Evolutionary conservation across 1,284 basidiomycete genomes (phyloP).

Genomic region (Mixia osmundae): DNA sequence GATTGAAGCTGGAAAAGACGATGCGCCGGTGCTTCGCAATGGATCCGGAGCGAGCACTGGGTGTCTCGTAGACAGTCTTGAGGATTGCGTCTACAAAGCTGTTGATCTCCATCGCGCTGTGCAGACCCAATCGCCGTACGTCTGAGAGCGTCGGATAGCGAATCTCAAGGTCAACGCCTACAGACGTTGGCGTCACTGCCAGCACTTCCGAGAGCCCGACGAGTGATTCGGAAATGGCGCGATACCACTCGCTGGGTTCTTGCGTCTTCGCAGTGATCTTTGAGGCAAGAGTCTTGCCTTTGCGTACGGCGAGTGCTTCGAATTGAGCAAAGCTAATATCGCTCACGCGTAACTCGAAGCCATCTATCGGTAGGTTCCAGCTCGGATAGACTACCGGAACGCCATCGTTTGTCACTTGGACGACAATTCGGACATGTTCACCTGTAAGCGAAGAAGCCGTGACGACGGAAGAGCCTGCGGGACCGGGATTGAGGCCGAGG

Average conservation of each 20-base stretch:
- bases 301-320: slow-evolving; percentile 34
- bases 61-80: slow-evolving; percentile 44
- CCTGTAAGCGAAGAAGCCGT: slow-evolving; percentile 72
- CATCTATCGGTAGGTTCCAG: slow-evolving; percentile 44
- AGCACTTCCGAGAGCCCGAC: slow-evolving; percentile 5
- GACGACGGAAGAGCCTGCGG: slow-evolving; percentile 31
- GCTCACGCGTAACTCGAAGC: slow-evolving; percentile 53
- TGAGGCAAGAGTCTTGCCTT: slow-evolving; percentile 19
- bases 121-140: slow-evolving; percentile 19
- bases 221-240: slow-evolving; percentile 1
- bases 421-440: slow-evolving; percentile 55
- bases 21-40: slow-evolving; percentile 23
- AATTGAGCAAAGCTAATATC: slow-evolving; percentile 68
- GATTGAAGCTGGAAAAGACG: slow-evolving; percentile 67
- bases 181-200: neutral
- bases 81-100: slow-evolving; percentile 57
- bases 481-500: neutral
- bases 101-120: slow-evolving; percentile 42
- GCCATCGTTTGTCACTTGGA: slow-evolving; percentile 79
- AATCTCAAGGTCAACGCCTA: slow-evolving; percentile 59
- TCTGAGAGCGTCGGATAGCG: slow-evolving; percentile 34
- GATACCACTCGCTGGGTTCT: slow-evolving; percentile 2
- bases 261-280: neutral
- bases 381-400: slow-evolving; percentile 59
- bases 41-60: slow-evolving; percentile 5